Evolutionary conservation across 2,329 filamentous ascomycete genomes (phyloP).

Genomic region (Aspergillus sojae): DNA sequence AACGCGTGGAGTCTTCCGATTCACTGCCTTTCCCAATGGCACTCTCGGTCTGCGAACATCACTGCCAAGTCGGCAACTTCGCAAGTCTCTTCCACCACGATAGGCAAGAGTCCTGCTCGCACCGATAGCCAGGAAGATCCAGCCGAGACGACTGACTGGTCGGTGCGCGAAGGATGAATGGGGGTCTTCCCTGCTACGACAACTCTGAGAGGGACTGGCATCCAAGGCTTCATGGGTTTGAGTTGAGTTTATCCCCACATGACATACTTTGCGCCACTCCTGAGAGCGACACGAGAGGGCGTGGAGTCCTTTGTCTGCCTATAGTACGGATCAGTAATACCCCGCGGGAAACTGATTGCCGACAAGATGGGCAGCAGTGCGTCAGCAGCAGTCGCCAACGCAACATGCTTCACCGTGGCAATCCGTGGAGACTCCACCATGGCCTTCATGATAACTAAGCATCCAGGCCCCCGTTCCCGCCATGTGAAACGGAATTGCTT

Average conservation of each 20-base stretch:
- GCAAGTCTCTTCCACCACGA: background rate
- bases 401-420: background rate
- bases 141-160: background rate
- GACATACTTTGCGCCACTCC: background rate
- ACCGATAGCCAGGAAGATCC: background rate
- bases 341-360: background rate
- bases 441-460: background rate
- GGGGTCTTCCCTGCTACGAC: background rate
- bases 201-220: background rate
- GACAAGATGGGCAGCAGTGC: background rate
- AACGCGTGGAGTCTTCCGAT: background rate
- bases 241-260: background rate
- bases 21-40: background rate
- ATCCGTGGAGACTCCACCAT: background rate
- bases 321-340: slow-evolving; percentile 1
- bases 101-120: background rate
- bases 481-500: background rate
- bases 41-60: background rate
- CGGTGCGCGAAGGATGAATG: background rate
- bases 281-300: background rate
- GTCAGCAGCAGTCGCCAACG: background rate
- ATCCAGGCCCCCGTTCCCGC: background rate
- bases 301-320: background rate
- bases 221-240: background rate
- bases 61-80: background rate